Conservation (phyloP, 2,329 filamentous ascomycete genomes). For the Lecanosticta acicola region DNA sequence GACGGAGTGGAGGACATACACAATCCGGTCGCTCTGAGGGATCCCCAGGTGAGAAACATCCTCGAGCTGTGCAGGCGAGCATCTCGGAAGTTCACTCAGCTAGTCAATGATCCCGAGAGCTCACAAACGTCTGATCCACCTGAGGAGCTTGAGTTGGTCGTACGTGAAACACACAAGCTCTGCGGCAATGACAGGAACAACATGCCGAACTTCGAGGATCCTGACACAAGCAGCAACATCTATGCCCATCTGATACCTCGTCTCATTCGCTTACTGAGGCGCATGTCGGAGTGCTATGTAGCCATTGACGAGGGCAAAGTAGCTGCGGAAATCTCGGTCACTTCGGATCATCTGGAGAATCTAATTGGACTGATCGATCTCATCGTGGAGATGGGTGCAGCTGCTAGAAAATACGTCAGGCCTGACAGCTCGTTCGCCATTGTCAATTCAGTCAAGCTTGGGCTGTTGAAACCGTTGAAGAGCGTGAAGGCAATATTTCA, state of each 20-base stretch:
- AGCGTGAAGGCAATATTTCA: conserved; percentile 12
- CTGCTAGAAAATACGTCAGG: conserved; percentile 14
- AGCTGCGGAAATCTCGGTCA: conserved; percentile 7
- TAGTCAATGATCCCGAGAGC: conserved; percentile 2
- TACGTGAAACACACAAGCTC: conserved; percentile 6
- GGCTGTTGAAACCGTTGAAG: conserved; percentile 16
- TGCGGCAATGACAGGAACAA: conserved; percentile 10
- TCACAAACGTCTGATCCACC: conserved; percentile 6
- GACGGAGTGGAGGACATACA: no score
- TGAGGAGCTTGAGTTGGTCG: conserved; percentile 7
- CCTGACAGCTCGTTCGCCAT: conserved; percentile 12
- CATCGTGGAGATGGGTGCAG: conserved; percentile 16
- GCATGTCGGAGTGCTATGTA: conserved; percentile 16
- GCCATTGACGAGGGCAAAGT: conserved; percentile 9
- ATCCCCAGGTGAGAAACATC: neutral
- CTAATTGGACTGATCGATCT: conserved; percentile 14
- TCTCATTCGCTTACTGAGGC: conserved; percentile 16
- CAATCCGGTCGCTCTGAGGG: no score
- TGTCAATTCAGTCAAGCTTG: conserved; percentile 16
- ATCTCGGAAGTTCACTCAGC: neutral
- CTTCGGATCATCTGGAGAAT: conserved; percentile 13
- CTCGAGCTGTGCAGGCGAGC: neutral
- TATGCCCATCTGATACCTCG: conserved; percentile 26
- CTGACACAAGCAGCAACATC: conserved; percentile 19
- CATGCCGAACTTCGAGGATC: conserved; percentile 8